These are phyloP conservation scores for Fusarium siculi DNA, from an alignment of 2,329 filamentous ascomycete genomes.

Conservation along the genomic window DNA sequence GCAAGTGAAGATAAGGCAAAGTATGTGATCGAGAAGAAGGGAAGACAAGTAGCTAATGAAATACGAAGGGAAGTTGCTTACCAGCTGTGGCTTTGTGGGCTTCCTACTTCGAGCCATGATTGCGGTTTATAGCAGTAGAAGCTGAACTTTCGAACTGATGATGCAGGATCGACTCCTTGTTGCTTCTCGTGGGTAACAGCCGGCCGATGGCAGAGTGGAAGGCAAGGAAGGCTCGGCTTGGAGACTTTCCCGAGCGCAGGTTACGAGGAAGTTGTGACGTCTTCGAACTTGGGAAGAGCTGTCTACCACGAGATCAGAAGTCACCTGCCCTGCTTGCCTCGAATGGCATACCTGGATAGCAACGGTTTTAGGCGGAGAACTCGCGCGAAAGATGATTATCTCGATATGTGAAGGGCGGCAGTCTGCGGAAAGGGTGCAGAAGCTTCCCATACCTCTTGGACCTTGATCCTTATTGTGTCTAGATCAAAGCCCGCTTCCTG, in stretches of 20 bases:
- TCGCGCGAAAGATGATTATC: background rate
- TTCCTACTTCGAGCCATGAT: conserved; percentile 40
- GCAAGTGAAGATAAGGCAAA: conserved; percentile 16
- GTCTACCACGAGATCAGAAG: background rate
- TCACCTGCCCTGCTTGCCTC: background rate
- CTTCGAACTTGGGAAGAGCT: background rate
- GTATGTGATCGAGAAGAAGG: conserved; percentile 30
- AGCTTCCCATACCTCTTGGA: background rate
- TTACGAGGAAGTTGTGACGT: conserved; percentile 11
- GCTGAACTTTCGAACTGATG: background rate
- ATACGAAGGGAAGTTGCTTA: conserved; percentile 21
- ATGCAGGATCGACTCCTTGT: background rate
- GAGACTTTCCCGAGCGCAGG: background rate
- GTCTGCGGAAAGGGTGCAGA: background rate
- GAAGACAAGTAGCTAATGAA: conserved; percentile 15
- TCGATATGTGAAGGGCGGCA: background rate
- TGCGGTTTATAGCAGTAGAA: conserved; percentile 5
- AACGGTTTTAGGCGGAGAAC: background rate
- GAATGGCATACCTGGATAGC: background rate
- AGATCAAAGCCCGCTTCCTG: background rate
- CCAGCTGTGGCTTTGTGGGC: conserved; percentile 15
- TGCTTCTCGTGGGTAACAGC: background rate
- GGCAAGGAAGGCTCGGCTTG: background rate
- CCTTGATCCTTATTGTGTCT: background rate
- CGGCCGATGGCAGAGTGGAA: background rate